Conservation (phyloP, 805 yeast genomes). For the Saccharomycopsis sp. region DNA sequence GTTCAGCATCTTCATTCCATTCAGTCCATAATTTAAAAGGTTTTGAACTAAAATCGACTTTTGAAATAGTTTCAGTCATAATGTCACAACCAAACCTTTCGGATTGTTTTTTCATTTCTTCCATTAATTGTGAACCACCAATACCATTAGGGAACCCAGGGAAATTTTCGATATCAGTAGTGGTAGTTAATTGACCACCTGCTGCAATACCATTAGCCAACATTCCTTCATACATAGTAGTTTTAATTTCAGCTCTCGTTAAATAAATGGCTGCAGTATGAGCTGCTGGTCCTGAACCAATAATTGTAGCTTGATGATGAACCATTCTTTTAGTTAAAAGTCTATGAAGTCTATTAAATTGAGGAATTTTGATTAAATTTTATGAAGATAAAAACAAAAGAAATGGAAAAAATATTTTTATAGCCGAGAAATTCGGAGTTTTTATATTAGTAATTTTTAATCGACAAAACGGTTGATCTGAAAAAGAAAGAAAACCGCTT, state of each 20-base stretch:
- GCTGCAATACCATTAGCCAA: slow-evolving; percentile 96
- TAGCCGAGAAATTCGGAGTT: no score
- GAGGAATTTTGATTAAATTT: no score
- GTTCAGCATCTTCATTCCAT: slow-evolving; percentile 77
- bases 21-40: slow-evolving; percentile 98
- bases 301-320: slow-evolving; percentile 77
- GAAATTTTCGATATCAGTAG: slow-evolving; percentile 97
- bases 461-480: no score
- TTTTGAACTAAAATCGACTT: slow-evolving; percentile 77
- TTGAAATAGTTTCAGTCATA: slow-evolving; percentile 90
- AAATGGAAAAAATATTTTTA: no score
- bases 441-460: no score
- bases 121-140: slow-evolving; percentile 85
- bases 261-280: slow-evolving; percentile 98
- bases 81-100: slow-evolving; percentile 85
- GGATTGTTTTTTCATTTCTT: slow-evolving; percentile 86
- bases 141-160: slow-evolving; percentile 97
- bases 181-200: slow-evolving; percentile 98
- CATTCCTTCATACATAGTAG: slow-evolving; percentile 92
- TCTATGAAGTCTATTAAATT: no score
- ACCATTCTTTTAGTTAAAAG: no score
- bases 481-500: no score
- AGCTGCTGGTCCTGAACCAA: slow-evolving; percentile 99
- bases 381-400: no score
- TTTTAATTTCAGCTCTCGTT: slow-evolving; percentile 93